These are phyloP conservation scores for Pyrenula aspistea DNA, from an alignment of 495 filamentous ascomycete species.

Conservation along the genomic window DNA sequence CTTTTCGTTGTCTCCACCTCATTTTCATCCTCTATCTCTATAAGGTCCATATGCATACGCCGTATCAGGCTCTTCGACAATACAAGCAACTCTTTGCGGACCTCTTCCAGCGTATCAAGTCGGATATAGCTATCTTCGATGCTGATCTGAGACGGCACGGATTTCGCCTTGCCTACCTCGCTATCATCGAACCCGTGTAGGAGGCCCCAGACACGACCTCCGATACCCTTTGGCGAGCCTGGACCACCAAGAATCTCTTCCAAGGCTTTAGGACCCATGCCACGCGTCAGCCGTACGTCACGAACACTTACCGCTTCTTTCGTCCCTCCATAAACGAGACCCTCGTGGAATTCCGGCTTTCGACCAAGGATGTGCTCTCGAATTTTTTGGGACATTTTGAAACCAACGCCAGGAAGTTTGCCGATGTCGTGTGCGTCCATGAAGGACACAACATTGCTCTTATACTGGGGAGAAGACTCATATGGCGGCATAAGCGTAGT, in stretches of 20 bases:
- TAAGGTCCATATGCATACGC: conserved; percentile 67
- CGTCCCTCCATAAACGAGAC: conserved; percentile 28
- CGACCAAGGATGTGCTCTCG: conserved; percentile 45
- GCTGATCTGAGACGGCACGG: conserved; percentile 77
- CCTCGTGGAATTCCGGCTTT: conserved; percentile 16
- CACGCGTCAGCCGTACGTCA: conserved; percentile 47
- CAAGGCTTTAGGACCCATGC: conserved; percentile 46
- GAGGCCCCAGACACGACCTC: conserved; percentile 60
- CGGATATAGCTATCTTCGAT: conserved; percentile 83
- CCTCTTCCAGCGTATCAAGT: conserved; percentile 46
- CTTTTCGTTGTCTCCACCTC: conserved; percentile 12
- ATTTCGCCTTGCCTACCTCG: conserved; percentile 58
- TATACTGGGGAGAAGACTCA: conserved; percentile 11
- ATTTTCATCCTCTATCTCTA: conserved; percentile 33
- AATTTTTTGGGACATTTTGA: conserved; percentile 60
- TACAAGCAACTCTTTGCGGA: conserved; percentile 49
- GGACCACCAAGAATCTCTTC: conserved; percentile 56
- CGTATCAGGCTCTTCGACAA: conserved; percentile 60
- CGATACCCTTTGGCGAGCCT: conserved; percentile 57
- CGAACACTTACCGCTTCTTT: conserved; percentile 50
- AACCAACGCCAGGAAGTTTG: conserved; percentile 77
- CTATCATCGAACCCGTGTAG: conserved; percentile 55
- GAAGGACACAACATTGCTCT: conserved; percentile 46
- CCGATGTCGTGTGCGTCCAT: conserved; percentile 67
- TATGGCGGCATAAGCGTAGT: conserved; percentile 67